Conservation (phyloP, 2,329 filamentous ascomycete species). For the Neurospora sp. region DNA sequence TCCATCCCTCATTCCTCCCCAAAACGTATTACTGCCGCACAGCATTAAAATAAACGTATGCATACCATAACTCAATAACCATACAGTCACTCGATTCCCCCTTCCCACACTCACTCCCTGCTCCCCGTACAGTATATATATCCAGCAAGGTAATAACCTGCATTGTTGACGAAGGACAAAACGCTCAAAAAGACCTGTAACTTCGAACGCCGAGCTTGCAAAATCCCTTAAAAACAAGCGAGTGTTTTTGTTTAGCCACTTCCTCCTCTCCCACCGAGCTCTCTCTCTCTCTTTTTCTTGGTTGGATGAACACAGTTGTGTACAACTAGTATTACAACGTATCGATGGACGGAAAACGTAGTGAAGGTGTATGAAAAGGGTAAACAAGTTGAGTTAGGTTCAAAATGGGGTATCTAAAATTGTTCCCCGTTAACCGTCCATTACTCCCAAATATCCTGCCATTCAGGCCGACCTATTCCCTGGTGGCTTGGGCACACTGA, state of each 20-base stretch:
- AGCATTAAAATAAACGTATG: not conserved
- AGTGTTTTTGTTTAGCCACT: not conserved
- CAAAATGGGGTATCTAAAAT: not conserved
- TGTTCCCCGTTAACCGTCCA: not conserved
- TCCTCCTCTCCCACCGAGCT: not conserved
- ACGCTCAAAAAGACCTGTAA: not conserved
- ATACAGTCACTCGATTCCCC: not conserved
- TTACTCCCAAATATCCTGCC: not conserved
- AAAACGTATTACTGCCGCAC: not conserved
- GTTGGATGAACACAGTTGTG: not conserved
- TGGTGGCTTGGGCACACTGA: slow-evolving; percentile 15
- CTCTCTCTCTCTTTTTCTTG: not conserved
- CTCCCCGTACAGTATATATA: not conserved
- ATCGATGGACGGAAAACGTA: not conserved
- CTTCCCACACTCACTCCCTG: not conserved
- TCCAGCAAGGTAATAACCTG: not conserved
- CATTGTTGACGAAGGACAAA: not conserved
- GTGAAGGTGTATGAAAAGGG: not conserved
- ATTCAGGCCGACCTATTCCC: not conserved
- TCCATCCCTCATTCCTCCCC: not conserved
- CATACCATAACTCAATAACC: not conserved
- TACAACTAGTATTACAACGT: not conserved
- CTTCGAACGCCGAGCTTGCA: not conserved
- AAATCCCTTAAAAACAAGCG: not conserved
- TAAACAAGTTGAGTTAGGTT: not conserved